These are phyloP conservation scores for Mycocentrospora acerina DNA, from an alignment of 2,329 filamentous ascomycete genomes.

Conservation along the genomic window DNA sequence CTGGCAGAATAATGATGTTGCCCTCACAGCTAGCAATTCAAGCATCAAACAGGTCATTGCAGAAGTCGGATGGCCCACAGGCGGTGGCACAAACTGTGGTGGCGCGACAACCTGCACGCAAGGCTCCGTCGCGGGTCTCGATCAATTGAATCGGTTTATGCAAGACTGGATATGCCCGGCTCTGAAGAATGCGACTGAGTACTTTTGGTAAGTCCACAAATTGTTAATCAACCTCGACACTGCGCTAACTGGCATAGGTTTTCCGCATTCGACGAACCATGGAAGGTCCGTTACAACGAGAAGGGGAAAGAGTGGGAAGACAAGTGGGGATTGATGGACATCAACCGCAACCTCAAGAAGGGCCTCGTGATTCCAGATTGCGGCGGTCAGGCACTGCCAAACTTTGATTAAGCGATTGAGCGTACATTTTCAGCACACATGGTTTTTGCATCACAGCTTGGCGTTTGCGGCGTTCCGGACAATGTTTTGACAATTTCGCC, in stretches of 20 bases:
- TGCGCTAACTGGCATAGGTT: slow-evolving; percentile 57
- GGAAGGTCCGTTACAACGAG: slow-evolving; percentile 78
- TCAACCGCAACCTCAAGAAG: slow-evolving; percentile 77
- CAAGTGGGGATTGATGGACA: slow-evolving; percentile 90
- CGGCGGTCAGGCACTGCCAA: slow-evolving; percentile 61
- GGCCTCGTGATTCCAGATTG: slow-evolving; percentile 88
- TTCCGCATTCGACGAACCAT: slow-evolving; percentile 93
- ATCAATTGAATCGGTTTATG: slow-evolving; percentile 85
- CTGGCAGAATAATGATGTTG: slow-evolving; percentile 70
- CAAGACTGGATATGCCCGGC: slow-evolving; percentile 80
- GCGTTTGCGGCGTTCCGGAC: slow-evolving; percentile 21
- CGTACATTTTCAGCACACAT: slow-evolving; percentile 4
- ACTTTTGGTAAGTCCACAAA: slow-evolving; percentile 71
- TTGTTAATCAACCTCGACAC: background rate
- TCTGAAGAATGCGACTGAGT: slow-evolving; percentile 79
- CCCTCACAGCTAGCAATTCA: slow-evolving; percentile 56
- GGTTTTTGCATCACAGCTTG: slow-evolving; percentile 24
- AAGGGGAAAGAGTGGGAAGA: slow-evolving; percentile 78
- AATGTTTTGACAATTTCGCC: slow-evolving; percentile 17
- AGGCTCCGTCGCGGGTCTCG: slow-evolving; percentile 77
- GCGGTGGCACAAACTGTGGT: slow-evolving; percentile 78
- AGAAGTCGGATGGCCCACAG: slow-evolving; percentile 88
- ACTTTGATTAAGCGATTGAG: slow-evolving; percentile 6
- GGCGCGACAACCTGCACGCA: slow-evolving; percentile 55
- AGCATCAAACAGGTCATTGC: slow-evolving; percentile 72